Percentiles rank a stretch among this genome's conserved stretches.
Conservation (phyloP, 495 filamentous ascomycete species). For the Mytilinidion resinicola region DNA sequence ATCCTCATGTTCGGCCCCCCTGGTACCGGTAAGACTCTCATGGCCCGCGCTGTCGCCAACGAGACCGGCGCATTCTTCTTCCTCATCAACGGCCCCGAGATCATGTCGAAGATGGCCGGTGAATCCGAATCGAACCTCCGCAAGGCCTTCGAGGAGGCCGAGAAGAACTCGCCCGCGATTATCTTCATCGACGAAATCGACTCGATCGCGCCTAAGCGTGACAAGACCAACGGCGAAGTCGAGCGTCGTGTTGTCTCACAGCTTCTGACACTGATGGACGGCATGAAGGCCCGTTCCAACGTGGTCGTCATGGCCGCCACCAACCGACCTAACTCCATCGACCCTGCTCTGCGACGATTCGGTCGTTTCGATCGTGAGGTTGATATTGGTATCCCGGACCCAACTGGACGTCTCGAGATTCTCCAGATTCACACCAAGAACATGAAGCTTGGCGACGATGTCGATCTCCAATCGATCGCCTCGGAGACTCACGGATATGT, state of each 20-base stretch:
- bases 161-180: conserved; percentile 98
- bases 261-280: conserved; percentile 96
- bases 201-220: conserved; percentile 97
- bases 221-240: conserved; percentile 99
- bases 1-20: conserved; percentile 96
- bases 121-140: conserved; percentile 96
- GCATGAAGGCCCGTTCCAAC: conserved; percentile 98
- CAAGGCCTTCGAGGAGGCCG: conserved; percentile 97
- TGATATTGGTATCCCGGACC: conserved; percentile 95
- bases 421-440: conserved; percentile 99
- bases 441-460: conserved; percentile 98
- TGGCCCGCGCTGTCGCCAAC: conserved; percentile 98
- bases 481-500: conserved; percentile 99
- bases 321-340: conserved; percentile 95
- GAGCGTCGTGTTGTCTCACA: conserved; percentile 98
- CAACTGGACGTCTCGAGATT: conserved; percentile 97
- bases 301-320: conserved; percentile 98
- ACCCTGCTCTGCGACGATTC: conserved; percentile 93
- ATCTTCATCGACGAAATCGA: conserved; percentile 99
- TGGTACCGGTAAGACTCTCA: conserved; percentile 98
- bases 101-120: conserved; percentile 99
- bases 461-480: conserved; percentile 93
- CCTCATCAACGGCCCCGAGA: conserved; percentile 97
- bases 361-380: conserved; percentile 98
- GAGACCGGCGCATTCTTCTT: conserved; percentile 99